These are phyloP conservation scores for Geotrichum carabidarum DNA, from an alignment of 1,139 yeast species.

Conservation along the genomic window DNA sequence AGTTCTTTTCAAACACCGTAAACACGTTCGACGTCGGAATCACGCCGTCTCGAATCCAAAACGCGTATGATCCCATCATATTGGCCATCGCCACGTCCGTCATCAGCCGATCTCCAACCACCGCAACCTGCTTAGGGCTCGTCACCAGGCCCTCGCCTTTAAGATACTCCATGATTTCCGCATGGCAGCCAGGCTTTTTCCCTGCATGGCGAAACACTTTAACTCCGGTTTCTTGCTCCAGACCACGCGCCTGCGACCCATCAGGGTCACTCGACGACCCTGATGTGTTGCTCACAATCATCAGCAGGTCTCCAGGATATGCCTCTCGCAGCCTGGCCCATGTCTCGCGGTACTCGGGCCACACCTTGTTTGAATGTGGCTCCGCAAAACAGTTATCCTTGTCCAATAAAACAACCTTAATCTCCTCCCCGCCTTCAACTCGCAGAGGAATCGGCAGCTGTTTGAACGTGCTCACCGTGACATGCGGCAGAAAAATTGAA, in stretches of 20 bases:
- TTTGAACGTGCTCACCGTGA: conserved; percentile 60
- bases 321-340: conserved; percentile 53
- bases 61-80: conserved; percentile 79
- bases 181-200: conserved; percentile 85
- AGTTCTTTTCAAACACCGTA: conserved; percentile 39
- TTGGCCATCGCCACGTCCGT: conserved; percentile 94
- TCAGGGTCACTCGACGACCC: conserved; percentile 74
- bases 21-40: conserved; percentile 46
- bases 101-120: conserved; percentile 84
- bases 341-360: conserved; percentile 58
- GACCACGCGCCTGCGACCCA: conserved; percentile 55
- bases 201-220: conserved; percentile 70
- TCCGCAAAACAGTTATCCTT: conserved; percentile 93
- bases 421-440: conserved; percentile 29
- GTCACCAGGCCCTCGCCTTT: conserved; percentile 38
- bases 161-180: conserved; percentile 63
- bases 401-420: conserved; percentile 81
- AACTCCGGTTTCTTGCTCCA: conserved; percentile 69
- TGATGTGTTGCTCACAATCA: conserved; percentile 89
- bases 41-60: conserved; percentile 82
- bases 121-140: conserved; percentile 62
- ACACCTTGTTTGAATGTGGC: conserved; percentile 74
- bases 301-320: conserved; percentile 62
- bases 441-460: conserved; percentile 47
- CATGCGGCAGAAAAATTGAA: conserved; percentile 62